Conservation (phyloP, 208 protist species). For the Acanthamoeba sp. region DNA sequence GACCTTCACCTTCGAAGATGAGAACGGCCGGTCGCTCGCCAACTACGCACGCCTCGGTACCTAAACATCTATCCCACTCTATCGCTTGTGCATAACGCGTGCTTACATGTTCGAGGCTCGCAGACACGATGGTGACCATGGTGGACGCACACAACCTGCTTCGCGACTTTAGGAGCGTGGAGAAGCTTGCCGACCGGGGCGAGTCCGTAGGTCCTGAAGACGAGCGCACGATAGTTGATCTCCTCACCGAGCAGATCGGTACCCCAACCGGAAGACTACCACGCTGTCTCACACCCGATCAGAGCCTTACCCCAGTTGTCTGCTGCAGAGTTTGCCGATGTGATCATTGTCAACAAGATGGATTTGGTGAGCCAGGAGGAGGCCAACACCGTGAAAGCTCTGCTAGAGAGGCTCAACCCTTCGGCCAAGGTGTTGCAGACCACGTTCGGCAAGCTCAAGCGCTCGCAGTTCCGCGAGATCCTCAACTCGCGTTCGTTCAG, state of each 20-base stretch:
- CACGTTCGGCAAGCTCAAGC: constrained; percentile 76
- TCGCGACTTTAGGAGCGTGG: constrained; percentile 28
- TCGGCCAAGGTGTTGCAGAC: constrained; percentile 87
- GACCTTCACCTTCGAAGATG: constrained; percentile 88
- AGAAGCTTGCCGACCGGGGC: not conserved
- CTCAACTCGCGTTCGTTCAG: constrained; percentile 87
- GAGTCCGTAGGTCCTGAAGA: constrained; percentile 75
- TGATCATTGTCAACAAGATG: constrained; percentile 94
- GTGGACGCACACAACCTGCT: constrained; percentile 82
- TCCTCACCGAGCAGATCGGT: constrained; percentile 90
- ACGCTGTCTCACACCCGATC: too few species aligned
- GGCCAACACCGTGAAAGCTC: constrained; percentile 73
- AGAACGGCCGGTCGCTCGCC: constrained; percentile 4
- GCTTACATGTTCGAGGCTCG: constrained; percentile 40
- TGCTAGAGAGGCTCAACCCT: constrained; percentile 89
- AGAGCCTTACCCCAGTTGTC: too few species aligned
- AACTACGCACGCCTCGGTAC: constrained; percentile 57
- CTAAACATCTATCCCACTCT: not conserved
- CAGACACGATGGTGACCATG: constrained; percentile 90
- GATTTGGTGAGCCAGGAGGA: constrained; percentile 87
- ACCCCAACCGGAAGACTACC: too few species aligned
- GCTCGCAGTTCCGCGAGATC: constrained; percentile 75
- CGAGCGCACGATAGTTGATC: constrained; percentile 84
- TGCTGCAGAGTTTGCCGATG: constrained; percentile 91
- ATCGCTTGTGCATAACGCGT: not conserved